Evolutionary conservation across 179 eudicot species (phyloP).

Genomic region (Heliamphora pulchella): DNA sequence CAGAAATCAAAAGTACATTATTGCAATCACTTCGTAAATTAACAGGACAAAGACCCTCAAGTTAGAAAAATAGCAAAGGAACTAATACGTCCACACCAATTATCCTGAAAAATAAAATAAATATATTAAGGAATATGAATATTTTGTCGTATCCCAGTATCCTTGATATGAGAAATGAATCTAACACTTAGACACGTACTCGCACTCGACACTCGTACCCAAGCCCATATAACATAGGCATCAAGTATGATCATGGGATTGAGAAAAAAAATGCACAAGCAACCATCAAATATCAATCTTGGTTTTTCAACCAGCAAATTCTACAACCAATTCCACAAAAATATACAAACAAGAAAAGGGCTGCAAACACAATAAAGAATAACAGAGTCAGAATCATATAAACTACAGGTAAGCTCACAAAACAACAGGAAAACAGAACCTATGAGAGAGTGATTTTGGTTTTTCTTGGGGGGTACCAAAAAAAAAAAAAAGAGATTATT

Average conservation of each 20-base stretch:
- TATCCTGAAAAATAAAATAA: no score
- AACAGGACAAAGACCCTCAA: not conserved
- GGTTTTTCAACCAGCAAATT: not conserved
- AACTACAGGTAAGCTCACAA: no score
- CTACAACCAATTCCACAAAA: not conserved
- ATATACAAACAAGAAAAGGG: not conserved
- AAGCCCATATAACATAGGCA: no score
- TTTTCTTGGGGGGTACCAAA: no score
- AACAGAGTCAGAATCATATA: not conserved
- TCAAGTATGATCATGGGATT: not conserved
- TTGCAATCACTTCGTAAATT: not conserved
- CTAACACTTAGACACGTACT: no score
- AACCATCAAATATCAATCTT: not conserved
- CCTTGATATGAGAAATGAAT: no score
- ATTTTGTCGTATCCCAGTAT: no score
- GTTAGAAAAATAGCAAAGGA: not conserved
- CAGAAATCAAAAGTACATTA: slow-evolving; percentile 5
- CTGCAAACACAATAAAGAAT: not conserved
- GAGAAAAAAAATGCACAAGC: not conserved
- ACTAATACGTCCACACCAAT: not conserved
- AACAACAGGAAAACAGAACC: no score
- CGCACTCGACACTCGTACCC: no score
- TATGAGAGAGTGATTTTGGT: no score
- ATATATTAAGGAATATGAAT: no score
- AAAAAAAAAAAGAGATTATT: no score